Evolutionary conservation across 1,139 yeast genomes (phyloP).

Genomic region (Groenewaldozyma sp.): DNA sequence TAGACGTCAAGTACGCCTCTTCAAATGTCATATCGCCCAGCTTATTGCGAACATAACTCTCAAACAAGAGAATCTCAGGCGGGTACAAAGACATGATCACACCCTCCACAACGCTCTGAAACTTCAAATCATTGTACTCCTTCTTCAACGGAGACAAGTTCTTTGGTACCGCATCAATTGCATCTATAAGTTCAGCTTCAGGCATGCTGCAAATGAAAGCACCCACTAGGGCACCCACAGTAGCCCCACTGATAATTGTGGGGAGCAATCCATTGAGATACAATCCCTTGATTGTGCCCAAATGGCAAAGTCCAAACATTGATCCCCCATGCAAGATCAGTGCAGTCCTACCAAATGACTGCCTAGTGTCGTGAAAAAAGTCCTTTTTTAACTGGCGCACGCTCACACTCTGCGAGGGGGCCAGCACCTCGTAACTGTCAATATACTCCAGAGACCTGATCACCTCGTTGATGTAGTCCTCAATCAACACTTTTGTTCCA

Average conservation of each 20-base stretch:
- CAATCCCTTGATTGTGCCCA: constrained; percentile 83
- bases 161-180: constrained; percentile 33
- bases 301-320: constrained; percentile 81
- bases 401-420: constrained; percentile 6
- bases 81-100: constrained; percentile 62
- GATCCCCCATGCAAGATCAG: constrained; percentile 90
- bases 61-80: constrained; percentile 70
- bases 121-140: constrained; percentile 20
- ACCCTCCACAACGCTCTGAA: constrained; percentile 26
- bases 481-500: constrained; percentile 83
- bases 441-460: constrained; percentile 54
- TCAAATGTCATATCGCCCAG: constrained; percentile 85
- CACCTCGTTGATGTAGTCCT: constrained; percentile 75
- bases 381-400: constrained; percentile 42
- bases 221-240: constrained; percentile 91
- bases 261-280: constrained; percentile 70
- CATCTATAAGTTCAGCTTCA: constrained; percentile 40
- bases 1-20: constrained; percentile 78
- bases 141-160: constrained; percentile 34
- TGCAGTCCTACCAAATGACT: constrained; percentile 86
- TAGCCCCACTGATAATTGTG: constrained; percentile 81
- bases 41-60: constrained; percentile 67
- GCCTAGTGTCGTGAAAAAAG: constrained; percentile 84
- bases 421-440: constrained; percentile 18
- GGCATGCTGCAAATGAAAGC: constrained; percentile 66